Evolutionary conservation across 192 early-diverging fungal species (phyloP), one percentile per base, ranked within the genome.

Genomic region (Spinellus fusiger): DNA sequence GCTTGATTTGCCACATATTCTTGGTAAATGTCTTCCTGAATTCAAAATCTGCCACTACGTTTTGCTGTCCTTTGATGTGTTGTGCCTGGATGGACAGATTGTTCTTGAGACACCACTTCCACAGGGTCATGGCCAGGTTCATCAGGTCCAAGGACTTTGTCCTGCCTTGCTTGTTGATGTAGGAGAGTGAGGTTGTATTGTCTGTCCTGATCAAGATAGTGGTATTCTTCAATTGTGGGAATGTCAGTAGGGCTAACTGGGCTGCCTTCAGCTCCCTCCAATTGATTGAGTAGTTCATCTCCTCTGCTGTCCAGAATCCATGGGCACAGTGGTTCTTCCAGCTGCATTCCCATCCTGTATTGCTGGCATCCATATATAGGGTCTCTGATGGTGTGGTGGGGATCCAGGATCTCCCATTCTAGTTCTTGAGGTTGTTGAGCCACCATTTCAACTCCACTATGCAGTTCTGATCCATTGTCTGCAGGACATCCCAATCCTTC

Each of bases 211-310:
- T n/a, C n/a, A n/a, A n/a, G n/a, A n/a, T n/a, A n/a, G n/a, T n/a
- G n/a, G n/a, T n/a, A n/a, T n/a, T 60, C 33, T 12, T 20, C 6
- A 13, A 40, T 52, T 1, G 51, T 12, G 22, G 61, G 38, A 4
- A 25, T 38, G 33, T 62, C 46, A 27, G 52, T 51, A 0, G 51
- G 52, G 31, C 47, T 10, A 2, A 49, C 50, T 4, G 23, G 22
- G 61, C 62, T 1, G 49, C 27, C 54, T 58, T 54, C 1, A 73
- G 12, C 32, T 73, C 67, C 33, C 69, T 61, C 51, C 47, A 66
- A 40, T 70, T 74, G 60, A 74, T 70, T 26, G 64, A 62, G 23
- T 28, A 1, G 0, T 12, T n/a, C 8, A 16, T 5, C 50, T 67
- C 51, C 9, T 44, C 12, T 7, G 10, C 3, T 5, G 59, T 49